A percentile compares a stretch with the other conserved stretches of the same genome.
Conservation (phyloP, 495 filamentous ascomycete species). For the Geopyxis carbonaria region DNA sequence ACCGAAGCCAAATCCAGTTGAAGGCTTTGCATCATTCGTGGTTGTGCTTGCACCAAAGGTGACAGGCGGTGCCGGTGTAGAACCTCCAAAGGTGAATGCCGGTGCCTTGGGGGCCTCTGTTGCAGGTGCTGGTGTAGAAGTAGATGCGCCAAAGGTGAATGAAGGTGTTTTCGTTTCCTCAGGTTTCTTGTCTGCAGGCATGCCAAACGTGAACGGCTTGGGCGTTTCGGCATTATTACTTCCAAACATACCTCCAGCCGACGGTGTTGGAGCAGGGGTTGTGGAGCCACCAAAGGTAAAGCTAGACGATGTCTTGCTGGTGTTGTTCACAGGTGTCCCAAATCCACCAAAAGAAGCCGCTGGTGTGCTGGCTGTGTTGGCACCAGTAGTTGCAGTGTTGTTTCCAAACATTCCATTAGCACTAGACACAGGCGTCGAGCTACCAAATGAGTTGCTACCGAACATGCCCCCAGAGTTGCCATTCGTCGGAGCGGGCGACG, state of each 20-base stretch:
- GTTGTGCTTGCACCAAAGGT: background rate
- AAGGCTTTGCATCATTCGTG: background rate
- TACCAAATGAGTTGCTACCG: constrained; percentile 4
- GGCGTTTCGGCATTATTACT: constrained; percentile 10
- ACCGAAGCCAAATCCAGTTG: background rate
- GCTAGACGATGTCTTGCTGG: constrained; percentile 9
- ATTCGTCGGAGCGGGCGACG: constrained; percentile 11
- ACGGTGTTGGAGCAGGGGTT: background rate
- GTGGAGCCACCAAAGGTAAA: constrained; percentile 12
- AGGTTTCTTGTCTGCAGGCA: background rate
- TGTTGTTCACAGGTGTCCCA: constrained; percentile 7
- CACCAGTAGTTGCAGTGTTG: constrained; percentile 8
- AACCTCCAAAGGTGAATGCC: constrained; percentile 2
- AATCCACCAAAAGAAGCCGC: constrained; percentile 12
- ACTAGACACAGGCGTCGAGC: background rate
- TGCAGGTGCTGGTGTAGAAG: constrained; percentile 11
- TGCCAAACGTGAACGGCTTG: constrained; percentile 20
- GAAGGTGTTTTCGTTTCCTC: constrained; percentile 7
- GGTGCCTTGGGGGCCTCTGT: background rate
- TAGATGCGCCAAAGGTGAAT: constrained; percentile 13
- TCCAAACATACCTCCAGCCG: constrained; percentile 10
- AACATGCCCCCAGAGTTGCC: constrained; percentile 7
- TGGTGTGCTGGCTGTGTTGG: constrained; percentile 9
- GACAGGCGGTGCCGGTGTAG: background rate
- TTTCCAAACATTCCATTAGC: constrained; percentile 15